A percentile compares a stretch with the other conserved stretches of the same genome.
phyloP scores from a whole-genome alignment of 1,284 basidiomycete species.

The Flammula alnicola region DNA sequence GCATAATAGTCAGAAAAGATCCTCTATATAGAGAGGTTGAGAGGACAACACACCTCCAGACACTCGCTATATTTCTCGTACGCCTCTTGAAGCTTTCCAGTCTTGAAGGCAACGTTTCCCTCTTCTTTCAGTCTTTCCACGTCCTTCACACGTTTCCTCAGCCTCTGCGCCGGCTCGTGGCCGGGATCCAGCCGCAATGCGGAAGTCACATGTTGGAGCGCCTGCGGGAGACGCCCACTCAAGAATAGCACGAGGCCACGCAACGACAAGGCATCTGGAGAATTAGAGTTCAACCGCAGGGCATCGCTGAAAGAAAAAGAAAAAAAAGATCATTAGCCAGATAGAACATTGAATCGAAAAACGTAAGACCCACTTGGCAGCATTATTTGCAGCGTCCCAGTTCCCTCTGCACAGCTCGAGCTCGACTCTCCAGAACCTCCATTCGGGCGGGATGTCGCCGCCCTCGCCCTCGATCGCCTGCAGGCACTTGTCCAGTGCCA shows the following conservation, averaged over 20 bases:
- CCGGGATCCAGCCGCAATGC: constrained; percentile 85
- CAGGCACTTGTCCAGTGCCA: constrained; percentile 75
- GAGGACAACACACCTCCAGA: constrained; percentile 53
- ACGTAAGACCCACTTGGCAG: constrained; percentile 66
- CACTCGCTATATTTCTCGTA: constrained; percentile 72
- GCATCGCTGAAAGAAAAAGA: constrained; percentile 61
- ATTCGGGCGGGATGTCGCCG: constrained; percentile 73
- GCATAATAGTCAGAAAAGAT: constrained; percentile 2
- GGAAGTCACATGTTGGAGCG: constrained; percentile 72
- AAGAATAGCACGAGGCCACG: constrained; percentile 84
- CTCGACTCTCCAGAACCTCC: constrained; percentile 81
- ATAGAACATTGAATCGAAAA: not conserved
- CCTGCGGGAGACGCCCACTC: constrained; percentile 71
- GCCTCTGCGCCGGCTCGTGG: constrained; percentile 67
- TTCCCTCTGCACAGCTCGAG: constrained; percentile 72
- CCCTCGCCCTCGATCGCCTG: constrained; percentile 76
- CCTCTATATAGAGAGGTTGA: not conserved
- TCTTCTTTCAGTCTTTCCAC: constrained; percentile 86
- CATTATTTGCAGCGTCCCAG: constrained; percentile 71
- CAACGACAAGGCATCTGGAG: constrained; percentile 82
- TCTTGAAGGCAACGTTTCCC: constrained; percentile 82
- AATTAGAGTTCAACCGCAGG: constrained; percentile 70
- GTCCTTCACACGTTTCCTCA: constrained; percentile 79
- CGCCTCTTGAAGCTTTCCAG: constrained; percentile 63
- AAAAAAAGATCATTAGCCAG: constrained; percentile 1